Base-by-base conservation (phyloP, 768 basidiomycete genomes). In the Infundibulicybe gibba region DNA sequence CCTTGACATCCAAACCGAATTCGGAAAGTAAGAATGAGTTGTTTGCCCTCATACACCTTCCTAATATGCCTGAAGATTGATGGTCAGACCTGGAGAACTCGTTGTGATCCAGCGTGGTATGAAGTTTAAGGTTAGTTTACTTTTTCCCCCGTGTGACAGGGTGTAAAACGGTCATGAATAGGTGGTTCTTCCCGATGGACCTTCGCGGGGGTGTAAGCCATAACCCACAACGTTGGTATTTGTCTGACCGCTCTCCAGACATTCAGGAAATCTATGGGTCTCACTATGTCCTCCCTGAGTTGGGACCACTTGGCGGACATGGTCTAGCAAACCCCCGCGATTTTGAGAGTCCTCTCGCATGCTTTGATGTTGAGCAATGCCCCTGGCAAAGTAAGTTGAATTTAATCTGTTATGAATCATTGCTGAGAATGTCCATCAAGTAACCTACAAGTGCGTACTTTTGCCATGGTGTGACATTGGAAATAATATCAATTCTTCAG, bases 1-100 rank as follows among this genome's bases (percentile, higher is more conserved):
- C 11, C 62, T 86, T 51, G 82, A 85, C 56, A 75, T 87, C 35
- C 82, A 83, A 61, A 85, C 83, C 2, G 83, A 87, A 60, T 76
- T 81, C 50, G 83, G 83, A 44, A 79, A 72, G 81, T 82, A 52
- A 53, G 78, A 17, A 21, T 21, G 50, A 6, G 17, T 0, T 38
- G 33, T 25, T 10, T 45, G 15, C 15, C 14, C 32, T 20, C 11
- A 15, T 13, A 4, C 17, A 15, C 5, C 38, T 21, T 34, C 45
- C 41, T 19, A 32, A 9, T 31, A 42, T 25, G 33, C 25, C 30
- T 40, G 3, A 47, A 82, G 80, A 53, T 47, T 85, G 49, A 81
- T 83, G 81, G 80, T 76, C 10, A 62, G 76, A 10, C 77, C 82
- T 15, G 85, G 85, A 9, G 85, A 87, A 58, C 61, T 85, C 16